Conservation (phyloP, 345 rosid genomes). For the Noccaea caerulescens region DNA sequence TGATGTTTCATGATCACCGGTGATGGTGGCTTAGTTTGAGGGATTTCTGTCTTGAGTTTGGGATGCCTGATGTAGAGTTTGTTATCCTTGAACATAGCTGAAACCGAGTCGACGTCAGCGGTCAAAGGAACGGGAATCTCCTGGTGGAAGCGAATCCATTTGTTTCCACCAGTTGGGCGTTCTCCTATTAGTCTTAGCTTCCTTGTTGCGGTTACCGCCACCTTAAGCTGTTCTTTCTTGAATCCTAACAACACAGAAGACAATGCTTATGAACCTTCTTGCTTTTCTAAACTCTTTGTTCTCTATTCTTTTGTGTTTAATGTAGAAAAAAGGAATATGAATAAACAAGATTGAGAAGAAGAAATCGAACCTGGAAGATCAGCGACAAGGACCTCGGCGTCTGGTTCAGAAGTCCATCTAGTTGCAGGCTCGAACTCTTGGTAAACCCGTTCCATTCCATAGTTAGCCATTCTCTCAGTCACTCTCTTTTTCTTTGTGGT, state of each 20-base stretch:
- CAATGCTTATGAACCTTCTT: constrained; percentile 23
- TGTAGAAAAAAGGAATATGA: constrained; percentile 9
- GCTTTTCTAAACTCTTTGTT: neutral
- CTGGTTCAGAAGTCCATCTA: constrained; percentile 45
- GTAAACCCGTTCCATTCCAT: constrained; percentile 36
- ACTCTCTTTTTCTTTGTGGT: neutral
- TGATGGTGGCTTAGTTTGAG: constrained; percentile 41
- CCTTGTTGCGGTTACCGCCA: constrained; percentile 39
- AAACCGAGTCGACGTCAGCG: constrained; percentile 38
- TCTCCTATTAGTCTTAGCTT: constrained; percentile 45
- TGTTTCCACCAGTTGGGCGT: constrained; percentile 43
- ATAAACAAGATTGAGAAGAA: constrained; percentile 37
- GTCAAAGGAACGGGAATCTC: constrained; percentile 41
- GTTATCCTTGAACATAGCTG: constrained; percentile 46
- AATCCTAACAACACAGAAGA: constrained; percentile 42
- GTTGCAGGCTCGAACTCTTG: constrained; percentile 42
- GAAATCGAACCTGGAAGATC: constrained; percentile 45
- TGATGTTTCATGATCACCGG: constrained; percentile 31
- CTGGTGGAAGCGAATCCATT: constrained; percentile 45
- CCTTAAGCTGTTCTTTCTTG: constrained; percentile 47
- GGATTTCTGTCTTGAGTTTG: constrained; percentile 36
- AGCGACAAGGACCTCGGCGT: constrained; percentile 43
- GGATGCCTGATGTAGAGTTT: constrained; percentile 46
- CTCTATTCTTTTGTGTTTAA: neutral
- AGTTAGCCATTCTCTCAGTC: constrained; percentile 34